phyloP scores from a whole-genome alignment of 768 basidiomycete species.

The Clitopilus hobsonii region DNA sequence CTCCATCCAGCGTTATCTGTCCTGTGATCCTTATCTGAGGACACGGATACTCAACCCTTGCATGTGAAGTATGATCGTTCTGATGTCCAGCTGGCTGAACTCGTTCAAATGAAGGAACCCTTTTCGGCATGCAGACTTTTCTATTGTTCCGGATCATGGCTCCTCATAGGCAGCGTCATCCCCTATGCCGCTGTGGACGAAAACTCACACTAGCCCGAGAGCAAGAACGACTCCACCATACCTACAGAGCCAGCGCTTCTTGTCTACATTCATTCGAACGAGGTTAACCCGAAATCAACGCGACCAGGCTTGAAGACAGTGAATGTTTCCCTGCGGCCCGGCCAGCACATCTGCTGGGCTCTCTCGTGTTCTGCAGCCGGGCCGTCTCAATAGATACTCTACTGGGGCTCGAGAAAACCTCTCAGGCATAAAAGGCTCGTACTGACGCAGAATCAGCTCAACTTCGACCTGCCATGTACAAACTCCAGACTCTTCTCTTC shows the following conservation, averaged over 20 bases:
- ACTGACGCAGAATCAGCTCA: background rate
- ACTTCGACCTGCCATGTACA: background rate
- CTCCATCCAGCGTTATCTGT: background rate
- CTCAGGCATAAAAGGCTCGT: background rate
- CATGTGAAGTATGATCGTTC: background rate
- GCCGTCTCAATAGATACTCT: slow-evolving; percentile 1
- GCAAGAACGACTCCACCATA: background rate
- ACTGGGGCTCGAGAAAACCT: background rate
- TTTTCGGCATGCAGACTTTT: background rate
- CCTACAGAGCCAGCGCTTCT: background rate
- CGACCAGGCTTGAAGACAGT: slow-evolving; percentile 3
- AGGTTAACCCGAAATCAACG: slow-evolving; percentile 12
- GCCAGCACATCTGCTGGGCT: background rate
- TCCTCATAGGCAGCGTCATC: too few species aligned
- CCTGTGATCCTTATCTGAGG: background rate
- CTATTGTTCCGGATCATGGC: slow-evolving; percentile 1
- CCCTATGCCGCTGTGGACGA: too few species aligned
- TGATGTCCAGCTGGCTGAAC: background rate
- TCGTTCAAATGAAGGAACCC: background rate
- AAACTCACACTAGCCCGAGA: too few species aligned
- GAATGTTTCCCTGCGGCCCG: slow-evolving; percentile 2
- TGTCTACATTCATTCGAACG: background rate
- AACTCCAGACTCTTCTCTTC: slow-evolving; percentile 2
- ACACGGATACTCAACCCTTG: too few species aligned
- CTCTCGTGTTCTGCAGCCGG: background rate